These are phyloP conservation scores for Teunomyces tritomae DNA, from an alignment of 805 yeast genomes.

Conservation along the genomic window DNA sequence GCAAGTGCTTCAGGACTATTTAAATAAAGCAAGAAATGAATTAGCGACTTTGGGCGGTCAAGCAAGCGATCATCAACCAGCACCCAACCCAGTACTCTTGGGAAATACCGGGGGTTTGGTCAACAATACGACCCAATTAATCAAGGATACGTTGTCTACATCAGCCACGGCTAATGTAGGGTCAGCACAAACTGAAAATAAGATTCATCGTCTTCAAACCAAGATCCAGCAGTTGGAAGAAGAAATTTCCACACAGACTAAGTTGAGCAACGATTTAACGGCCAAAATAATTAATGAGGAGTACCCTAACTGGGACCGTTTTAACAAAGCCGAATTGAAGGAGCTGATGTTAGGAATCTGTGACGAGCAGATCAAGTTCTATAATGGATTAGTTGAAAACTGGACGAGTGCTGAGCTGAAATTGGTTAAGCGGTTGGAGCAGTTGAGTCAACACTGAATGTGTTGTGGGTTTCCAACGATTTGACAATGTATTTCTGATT, in stretches of 20 bases:
- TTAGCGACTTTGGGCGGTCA: slow-evolving; percentile 35
- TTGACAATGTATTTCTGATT: background rate
- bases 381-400: slow-evolving; percentile 60
- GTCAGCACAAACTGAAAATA: slow-evolving; percentile 41
- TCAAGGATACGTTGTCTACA: slow-evolving; percentile 51
- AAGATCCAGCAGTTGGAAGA: slow-evolving; percentile 43
- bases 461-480: background rate
- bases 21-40: slow-evolving; percentile 68
- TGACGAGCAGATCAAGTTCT: slow-evolving; percentile 72
- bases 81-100: slow-evolving; percentile 25
- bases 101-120: slow-evolving; percentile 32
- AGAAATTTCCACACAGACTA: slow-evolving; percentile 44
- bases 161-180: slow-evolving; percentile 43
- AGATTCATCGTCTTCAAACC: slow-evolving; percentile 40
- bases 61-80: slow-evolving; percentile 10
- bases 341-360: slow-evolving; percentile 69
- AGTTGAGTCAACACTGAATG: slow-evolving; percentile 2
- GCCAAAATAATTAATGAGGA: slow-evolving; percentile 47
- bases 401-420: slow-evolving; percentile 60
- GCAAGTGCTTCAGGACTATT: slow-evolving; percentile 80
- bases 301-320: slow-evolving; percentile 68
- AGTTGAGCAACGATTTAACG: slow-evolving; percentile 46
- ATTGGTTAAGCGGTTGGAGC: slow-evolving; percentile 13
- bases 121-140: slow-evolving; percentile 41
- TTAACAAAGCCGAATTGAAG: slow-evolving; percentile 76